Evolutionary conservation across 495 filamentous ascomycete genomes (phyloP).

Genomic region (Cercophora scortea): DNA sequence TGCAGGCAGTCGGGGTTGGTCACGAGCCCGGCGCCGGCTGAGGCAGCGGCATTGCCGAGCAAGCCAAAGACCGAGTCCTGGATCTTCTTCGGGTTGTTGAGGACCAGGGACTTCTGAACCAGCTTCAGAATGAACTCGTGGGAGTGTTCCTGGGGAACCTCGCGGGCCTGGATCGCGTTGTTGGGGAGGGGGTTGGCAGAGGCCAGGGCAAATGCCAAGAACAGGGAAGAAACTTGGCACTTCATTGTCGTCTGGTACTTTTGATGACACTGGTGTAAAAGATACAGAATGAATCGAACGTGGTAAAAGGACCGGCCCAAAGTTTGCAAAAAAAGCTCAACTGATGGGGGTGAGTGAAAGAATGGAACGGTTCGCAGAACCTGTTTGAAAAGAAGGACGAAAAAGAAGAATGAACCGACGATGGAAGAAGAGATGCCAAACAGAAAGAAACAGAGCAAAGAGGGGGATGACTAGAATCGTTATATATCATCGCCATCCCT

Average conservation of each 20-base stretch:
- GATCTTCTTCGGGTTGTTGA: conserved; percentile 54
- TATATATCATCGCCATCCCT: not conserved
- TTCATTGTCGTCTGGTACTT: conserved; percentile 29
- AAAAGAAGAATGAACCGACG: conserved; percentile 14
- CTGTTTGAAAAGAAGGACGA: conserved; percentile 20
- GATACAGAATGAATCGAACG: no score
- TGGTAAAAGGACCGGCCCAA: conserved; percentile 26
- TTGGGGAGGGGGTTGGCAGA: conserved; percentile 15
- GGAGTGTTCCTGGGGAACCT: conserved; percentile 55
- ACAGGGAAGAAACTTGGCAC: conserved; percentile 23
- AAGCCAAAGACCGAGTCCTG: conserved; percentile 55
- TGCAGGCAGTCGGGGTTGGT: conserved; percentile 55
- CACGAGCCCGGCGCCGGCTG: conserved; percentile 46
- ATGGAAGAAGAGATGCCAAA: conserved; percentile 15
- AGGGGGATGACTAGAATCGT: not conserved
- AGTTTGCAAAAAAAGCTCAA: conserved; percentile 6
- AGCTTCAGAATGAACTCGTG: conserved; percentile 46
- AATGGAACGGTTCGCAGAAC: conserved; percentile 40
- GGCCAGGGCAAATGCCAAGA: conserved; percentile 20
- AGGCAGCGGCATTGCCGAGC: conserved; percentile 51
- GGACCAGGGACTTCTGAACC: conserved; percentile 35
- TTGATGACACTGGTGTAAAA: no score
- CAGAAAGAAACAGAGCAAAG: conserved; percentile 1
- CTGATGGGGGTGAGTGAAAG: conserved; percentile 12
- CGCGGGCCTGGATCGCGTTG: conserved; percentile 33